Evolutionary conservation across 495 filamentous ascomycete species (phyloP), one percentile per base, ranked within the genome.

Genomic region (Lasiosphaeris hirsuta): DNA sequence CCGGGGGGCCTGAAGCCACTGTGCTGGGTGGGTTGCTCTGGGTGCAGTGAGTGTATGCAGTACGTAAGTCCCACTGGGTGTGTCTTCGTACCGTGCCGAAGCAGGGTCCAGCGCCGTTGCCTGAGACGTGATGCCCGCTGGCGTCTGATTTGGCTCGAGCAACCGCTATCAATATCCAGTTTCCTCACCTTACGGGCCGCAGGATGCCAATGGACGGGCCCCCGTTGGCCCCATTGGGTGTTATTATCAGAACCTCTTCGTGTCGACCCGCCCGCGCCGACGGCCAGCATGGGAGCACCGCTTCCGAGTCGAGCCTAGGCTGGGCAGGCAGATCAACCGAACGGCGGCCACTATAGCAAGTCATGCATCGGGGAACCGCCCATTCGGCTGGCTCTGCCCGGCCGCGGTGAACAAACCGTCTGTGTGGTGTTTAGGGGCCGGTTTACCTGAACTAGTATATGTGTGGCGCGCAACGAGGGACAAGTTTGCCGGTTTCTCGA

Each of bases 361-460:
- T 51, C 56, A 58, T 58, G 56, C 56, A 46, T 19, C 40, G 30
- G 38, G 44, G 39, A 38, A 51, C 48, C 37, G 18, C 46, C 48
- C 13, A 36, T 37, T 58, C 40, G 48, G 56, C 48, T 58, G 47
- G 15, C 54, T 30, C 18, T 57, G 37, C 15, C 54, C 19, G 50
- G 35, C 40, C n/a, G 14, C 39, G 13, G 46, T 33, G 51, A 13
- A 49, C 33, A 23, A 44, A 23, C 19, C 33, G 9, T 51, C 35
- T 52, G 35, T 41, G 10, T 30, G 17, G 39, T 18, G 17, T 10
- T 30, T 30, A 30, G 23, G 23, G 23, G 23, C 23, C 23, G 5
- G 23, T 30, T 5, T 30, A 30, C 23, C 5, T 5, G 5, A 30
- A 5, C 23, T 30, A 30, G 23, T 5, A 30, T 5, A 30, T 30